A percentile compares a stretch with the other conserved stretches of the same genome.
phyloP scores from a whole-genome alignment of 2,329 filamentous ascomycete species.

The Exserohilum rostratum region DNA sequence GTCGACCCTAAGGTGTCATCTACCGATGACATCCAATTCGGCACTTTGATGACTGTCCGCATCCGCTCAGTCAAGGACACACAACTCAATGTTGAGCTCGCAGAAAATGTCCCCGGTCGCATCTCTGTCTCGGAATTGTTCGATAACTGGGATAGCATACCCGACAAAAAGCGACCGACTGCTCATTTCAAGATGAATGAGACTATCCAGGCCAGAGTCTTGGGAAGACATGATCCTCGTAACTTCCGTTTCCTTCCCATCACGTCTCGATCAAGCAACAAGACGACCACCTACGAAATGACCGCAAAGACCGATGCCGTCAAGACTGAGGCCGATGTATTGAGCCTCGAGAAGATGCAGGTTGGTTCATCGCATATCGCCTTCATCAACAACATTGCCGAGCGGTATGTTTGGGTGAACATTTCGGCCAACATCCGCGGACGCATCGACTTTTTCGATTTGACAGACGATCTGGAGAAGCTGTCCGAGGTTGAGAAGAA shows the following conservation, averaged over 20 bases:
- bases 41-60: slow-evolving; percentile 75
- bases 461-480: slow-evolving; percentile 83
- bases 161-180: slow-evolving; percentile 81
- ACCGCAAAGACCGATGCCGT: slow-evolving; percentile 72
- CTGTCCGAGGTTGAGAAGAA: slow-evolving; percentile 76
- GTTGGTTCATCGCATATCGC: slow-evolving; percentile 75
- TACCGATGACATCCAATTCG: slow-evolving; percentile 75
- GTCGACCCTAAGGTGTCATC: slow-evolving; percentile 69
- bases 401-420: slow-evolving; percentile 87
- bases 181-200: slow-evolving; percentile 74
- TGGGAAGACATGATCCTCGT: slow-evolving; percentile 87
- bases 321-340: slow-evolving; percentile 62
- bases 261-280: slow-evolving; percentile 80
- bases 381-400: slow-evolving; percentile 87
- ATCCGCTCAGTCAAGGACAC: slow-evolving; percentile 87
- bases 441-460: slow-evolving; percentile 79
- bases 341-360: slow-evolving; percentile 75
- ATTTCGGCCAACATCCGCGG: slow-evolving; percentile 87
- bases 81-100: slow-evolving; percentile 87
- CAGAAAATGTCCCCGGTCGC: slow-evolving; percentile 88
- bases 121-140: slow-evolving; percentile 92
- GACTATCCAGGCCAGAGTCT: slow-evolving; percentile 73
- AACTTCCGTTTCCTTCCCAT: slow-evolving; percentile 93
- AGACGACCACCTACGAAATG: slow-evolving; percentile 77
- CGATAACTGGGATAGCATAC: slow-evolving; percentile 84